Conservation (phyloP, 768 basidiomycete species). For the Sutorius australiensis region DNA sequence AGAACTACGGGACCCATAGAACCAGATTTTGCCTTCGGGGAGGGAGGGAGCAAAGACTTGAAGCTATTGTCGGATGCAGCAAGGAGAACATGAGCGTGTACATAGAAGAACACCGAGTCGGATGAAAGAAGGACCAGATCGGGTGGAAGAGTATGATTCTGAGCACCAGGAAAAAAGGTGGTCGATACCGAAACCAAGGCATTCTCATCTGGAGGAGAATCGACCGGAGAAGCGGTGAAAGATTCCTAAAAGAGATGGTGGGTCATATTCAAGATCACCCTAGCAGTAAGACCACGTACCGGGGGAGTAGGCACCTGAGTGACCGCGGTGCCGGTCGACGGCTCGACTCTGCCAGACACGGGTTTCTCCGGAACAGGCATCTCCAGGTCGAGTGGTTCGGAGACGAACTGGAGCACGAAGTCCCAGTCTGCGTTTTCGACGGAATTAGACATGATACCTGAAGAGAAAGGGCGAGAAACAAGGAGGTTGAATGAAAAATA, state of each 20-base stretch:
- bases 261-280: constrained; percentile 4
- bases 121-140: constrained; percentile 66
- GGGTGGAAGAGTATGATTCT: constrained; percentile 50
- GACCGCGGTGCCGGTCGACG: constrained; percentile 8
- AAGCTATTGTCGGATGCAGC: constrained; percentile 62
- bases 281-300: constrained; percentile 34
- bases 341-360: constrained; percentile 23
- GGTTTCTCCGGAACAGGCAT: constrained; percentile 36
- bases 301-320: constrained; percentile 64
- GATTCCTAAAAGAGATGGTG: constrained; percentile 26
- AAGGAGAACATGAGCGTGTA: constrained; percentile 58
- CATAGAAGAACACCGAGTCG: constrained; percentile 84
- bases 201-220: constrained; percentile 38
- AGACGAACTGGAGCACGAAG: constrained; percentile 58
- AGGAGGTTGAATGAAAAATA: background rate
- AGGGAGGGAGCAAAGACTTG: constrained; percentile 49
- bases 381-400: constrained; percentile 40
- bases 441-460: constrained; percentile 17
- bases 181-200: constrained; percentile 74
- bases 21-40: constrained; percentile 36
- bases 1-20: constrained; percentile 53
- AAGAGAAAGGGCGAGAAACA: background rate
- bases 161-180: constrained; percentile 72
- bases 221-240: constrained; percentile 30
- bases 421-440: constrained; percentile 56